phyloP scores from a whole-genome alignment of 2,329 filamentous ascomycete species.

The Fusarium xyrophilum region DNA sequence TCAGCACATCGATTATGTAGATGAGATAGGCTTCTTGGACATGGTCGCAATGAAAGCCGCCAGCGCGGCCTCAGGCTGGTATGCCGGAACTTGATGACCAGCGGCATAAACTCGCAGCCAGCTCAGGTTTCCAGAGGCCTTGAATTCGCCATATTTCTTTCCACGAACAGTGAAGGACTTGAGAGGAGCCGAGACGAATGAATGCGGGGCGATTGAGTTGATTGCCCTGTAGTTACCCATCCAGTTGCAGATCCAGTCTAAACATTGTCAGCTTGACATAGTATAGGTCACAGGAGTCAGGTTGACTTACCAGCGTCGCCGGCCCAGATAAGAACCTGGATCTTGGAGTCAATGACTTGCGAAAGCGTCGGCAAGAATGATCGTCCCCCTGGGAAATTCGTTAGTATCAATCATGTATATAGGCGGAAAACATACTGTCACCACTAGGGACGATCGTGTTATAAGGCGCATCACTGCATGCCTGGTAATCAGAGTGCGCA shows the following conservation, averaged over 20 bases:
- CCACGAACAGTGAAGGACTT: conserved; percentile 58
- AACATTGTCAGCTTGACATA: background rate
- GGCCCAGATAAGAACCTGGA: conserved; percentile 60
- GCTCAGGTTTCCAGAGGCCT: conserved; percentile 60
- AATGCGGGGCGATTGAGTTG: conserved; percentile 51
- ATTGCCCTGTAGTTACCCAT: conserved; percentile 55
- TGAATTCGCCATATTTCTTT: conserved; percentile 55
- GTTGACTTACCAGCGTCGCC: conserved; percentile 54
- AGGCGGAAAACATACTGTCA: conserved; percentile 23
- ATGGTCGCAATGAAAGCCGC: conserved; percentile 12
- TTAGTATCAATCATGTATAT: accelerated
- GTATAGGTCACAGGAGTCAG: too few species aligned
- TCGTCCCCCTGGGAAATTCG: conserved; percentile 43
- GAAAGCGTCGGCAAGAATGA: conserved; percentile 54
- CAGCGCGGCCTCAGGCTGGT: conserved; percentile 34
- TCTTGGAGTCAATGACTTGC: conserved; percentile 54
- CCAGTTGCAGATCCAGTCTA: conserved; percentile 67
- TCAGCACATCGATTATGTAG: background rate
- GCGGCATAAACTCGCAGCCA: conserved; percentile 66
- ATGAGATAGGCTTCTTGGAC: conserved; percentile 11
- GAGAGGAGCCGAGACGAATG: conserved; percentile 46
- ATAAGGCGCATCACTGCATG: conserved; percentile 26
- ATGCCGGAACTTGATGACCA: conserved; percentile 62
- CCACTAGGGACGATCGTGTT: conserved; percentile 30
- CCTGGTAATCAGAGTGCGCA: conserved; percentile 27